Percentiles rank a stretch among this genome's conserved stretches.
These are phyloP conservation scores for Candida broadrunensis DNA, from an alignment of 805 yeast species.

Conservation along the genomic window DNA sequence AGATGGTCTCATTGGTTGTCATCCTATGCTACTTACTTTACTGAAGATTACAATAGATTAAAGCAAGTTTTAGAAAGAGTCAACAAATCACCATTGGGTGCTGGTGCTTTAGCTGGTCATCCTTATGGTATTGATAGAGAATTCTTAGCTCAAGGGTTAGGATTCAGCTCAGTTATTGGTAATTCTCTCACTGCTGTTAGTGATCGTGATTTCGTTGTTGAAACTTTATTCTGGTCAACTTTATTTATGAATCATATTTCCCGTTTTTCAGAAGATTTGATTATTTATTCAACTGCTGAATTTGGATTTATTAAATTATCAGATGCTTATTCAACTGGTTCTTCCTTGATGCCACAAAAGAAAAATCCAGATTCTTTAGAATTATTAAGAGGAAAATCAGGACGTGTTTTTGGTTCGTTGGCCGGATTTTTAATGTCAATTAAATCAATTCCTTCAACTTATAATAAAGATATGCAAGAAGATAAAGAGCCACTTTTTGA, in stretches of 20 bases:
- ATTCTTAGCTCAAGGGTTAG: conserved; percentile 73
- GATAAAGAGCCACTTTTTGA: conserved; percentile 99
- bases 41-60: conserved; percentile 85
- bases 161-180: conserved; percentile 85
- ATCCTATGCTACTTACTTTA: conserved; percentile 90
- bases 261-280: conserved; percentile 89
- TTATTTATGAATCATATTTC: conserved; percentile 95
- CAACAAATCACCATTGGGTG: conserved; percentile 88
- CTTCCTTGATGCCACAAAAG: conserved; percentile 98
- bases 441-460: conserved; percentile 96
- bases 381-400: conserved; percentile 92
- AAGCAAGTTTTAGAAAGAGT: conserved; percentile 77
- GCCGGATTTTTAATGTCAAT: conserved; percentile 95
- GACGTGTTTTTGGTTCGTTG: conserved; percentile 92
- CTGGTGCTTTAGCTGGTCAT: conserved; percentile 98
- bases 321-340: conserved; percentile 98
- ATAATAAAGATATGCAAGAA: conserved; percentile 98
- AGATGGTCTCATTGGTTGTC: conserved; percentile 99
- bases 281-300: conserved; percentile 95
- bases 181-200: conserved; percentile 96
- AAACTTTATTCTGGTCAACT: conserved; percentile 92
- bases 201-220: conserved; percentile 97
- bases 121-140: conserved; percentile 99
- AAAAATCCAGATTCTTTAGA: conserved; percentile 97
- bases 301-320: conserved; percentile 91